Percentiles rank a stretch among this genome's conserved stretches.
Evolutionary conservation across 2,329 filamentous ascomycete genomes (phyloP).

Genomic region (Hansfordia pulvinata): DNA sequence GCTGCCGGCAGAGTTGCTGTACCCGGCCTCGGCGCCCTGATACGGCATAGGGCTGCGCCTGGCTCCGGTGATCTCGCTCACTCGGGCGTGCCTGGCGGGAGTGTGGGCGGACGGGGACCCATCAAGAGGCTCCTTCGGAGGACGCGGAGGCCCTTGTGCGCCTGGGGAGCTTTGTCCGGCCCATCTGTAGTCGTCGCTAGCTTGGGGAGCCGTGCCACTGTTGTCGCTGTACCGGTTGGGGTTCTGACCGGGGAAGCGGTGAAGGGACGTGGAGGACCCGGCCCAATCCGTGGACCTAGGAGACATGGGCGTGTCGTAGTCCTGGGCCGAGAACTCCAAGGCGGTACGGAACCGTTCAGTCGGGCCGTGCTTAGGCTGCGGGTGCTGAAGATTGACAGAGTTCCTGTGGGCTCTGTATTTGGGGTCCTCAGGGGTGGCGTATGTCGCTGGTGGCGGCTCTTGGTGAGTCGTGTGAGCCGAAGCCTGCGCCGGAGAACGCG

Average conservation of each 20-base stretch:
- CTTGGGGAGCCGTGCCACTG: constrained; percentile 19
- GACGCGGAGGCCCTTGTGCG: constrained; percentile 36
- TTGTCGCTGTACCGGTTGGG: constrained; percentile 33
- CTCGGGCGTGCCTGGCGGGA: constrained; percentile 30
- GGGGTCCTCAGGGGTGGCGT: constrained; percentile 50
- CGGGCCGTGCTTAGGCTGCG: constrained; percentile 61
- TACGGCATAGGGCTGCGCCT: constrained; percentile 43
- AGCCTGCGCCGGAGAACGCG: constrained; percentile 5
- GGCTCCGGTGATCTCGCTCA: constrained; percentile 36
- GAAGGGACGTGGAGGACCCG: constrained; percentile 44
- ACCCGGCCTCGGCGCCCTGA: constrained; percentile 40
- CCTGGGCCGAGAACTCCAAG: constrained; percentile 58
- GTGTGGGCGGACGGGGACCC: constrained; percentile 21
- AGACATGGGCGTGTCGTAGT: constrained; percentile 48
- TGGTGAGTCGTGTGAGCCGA: constrained; percentile 14
- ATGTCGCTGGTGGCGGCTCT: constrained; percentile 35
- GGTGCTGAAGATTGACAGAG: constrained; percentile 67
- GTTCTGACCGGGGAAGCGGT: constrained; percentile 32
- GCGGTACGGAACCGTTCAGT: constrained; percentile 62
- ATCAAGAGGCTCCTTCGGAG: constrained; percentile 49
- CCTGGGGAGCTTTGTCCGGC: constrained; percentile 25
- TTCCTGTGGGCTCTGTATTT: constrained; percentile 76
- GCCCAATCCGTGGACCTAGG: constrained; percentile 49
- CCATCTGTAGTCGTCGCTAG: constrained; percentile 27
- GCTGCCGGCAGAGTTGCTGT: constrained; percentile 32